These are phyloP conservation scores for Nakazawaea peltata DNA, from an alignment of 805 yeast genomes.

Conservation along the genomic window DNA sequence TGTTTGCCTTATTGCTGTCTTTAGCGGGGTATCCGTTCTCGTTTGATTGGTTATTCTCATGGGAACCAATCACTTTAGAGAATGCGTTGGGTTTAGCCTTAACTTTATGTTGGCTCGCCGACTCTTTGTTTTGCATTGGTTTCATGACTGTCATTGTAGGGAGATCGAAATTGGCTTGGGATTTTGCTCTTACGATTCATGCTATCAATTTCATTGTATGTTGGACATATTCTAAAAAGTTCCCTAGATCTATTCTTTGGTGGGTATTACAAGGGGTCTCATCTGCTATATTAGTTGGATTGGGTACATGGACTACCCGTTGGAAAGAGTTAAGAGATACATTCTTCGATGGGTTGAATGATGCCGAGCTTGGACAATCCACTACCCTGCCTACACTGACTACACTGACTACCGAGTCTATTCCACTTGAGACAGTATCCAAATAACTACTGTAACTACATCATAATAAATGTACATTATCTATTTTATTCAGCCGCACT, in stretches of 20 bases:
- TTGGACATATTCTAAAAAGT: slow-evolving; percentile 51
- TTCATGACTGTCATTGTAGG: slow-evolving; percentile 87
- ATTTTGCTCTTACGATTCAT: slow-evolving; percentile 91
- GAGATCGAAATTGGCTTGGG: slow-evolving; percentile 90
- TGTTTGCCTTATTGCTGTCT: slow-evolving; percentile 58
- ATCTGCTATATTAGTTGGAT: slow-evolving; percentile 56
- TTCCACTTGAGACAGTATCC: too few relatives aligned
- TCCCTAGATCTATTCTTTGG: slow-evolving; percentile 76
- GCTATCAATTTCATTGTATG: slow-evolving; percentile 66
- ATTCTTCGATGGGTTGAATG: slow-evolving; percentile 78
- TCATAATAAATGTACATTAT: too few relatives aligned
- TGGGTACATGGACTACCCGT: slow-evolving; percentile 86
- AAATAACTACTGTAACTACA: too few relatives aligned
- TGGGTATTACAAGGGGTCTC: slow-evolving; percentile 73
- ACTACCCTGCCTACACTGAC: too few relatives aligned
- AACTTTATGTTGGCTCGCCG: slow-evolving; percentile 72
- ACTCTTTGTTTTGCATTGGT: slow-evolving; percentile 73
- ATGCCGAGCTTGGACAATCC: slow-evolving; percentile 39
- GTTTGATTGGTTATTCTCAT: slow-evolving; percentile 68
- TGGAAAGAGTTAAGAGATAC: slow-evolving; percentile 89
- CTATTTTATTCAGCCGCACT: too few relatives aligned
- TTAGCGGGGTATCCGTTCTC: slow-evolving; percentile 66
- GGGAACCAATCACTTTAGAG: slow-evolving; percentile 65
- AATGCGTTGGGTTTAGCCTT: slow-evolving; percentile 78
- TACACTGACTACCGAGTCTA: too few relatives aligned